These are phyloP conservation scores for Termitomyces sp. DNA, from an alignment of 768 basidiomycete genomes.

Conservation along the genomic window DNA sequence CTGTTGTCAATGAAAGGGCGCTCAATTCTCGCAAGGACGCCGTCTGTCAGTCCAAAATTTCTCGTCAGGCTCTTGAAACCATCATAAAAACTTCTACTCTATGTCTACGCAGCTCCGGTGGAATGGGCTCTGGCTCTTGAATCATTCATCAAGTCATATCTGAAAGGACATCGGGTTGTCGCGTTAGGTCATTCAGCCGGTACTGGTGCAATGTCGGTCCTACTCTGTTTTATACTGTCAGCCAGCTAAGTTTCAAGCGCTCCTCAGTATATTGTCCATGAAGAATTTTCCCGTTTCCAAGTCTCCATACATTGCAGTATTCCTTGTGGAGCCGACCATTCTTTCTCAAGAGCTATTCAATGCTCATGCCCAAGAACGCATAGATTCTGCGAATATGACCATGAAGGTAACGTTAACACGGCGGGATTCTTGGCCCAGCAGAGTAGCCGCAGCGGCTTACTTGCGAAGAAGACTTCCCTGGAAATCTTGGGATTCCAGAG, in stretches of 20 bases:
- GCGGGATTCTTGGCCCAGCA: conserved; percentile 22
- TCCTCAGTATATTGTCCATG: conserved; percentile 16
- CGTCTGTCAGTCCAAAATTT: conserved; percentile 16
- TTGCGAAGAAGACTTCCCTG: conserved; percentile 23
- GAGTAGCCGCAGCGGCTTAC: conserved; percentile 23
- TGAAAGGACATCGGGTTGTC: conserved; percentile 22
- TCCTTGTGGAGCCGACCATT: conserved; percentile 32
- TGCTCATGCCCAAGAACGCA: conserved; percentile 15
- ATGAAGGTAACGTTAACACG: conserved; percentile 20
- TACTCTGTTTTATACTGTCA: neutral
- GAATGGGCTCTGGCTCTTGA: conserved; percentile 21
- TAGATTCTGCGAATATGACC: conserved; percentile 12
- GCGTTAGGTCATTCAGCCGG: conserved; percentile 32
- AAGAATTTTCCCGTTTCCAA: conserved; percentile 8
- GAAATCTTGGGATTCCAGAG: conserved; percentile 26
- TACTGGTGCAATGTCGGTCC: conserved; percentile 25
- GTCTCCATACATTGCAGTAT: conserved; percentile 20
- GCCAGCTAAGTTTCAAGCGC: neutral
- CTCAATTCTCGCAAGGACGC: conserved; percentile 20
- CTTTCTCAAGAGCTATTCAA: conserved; percentile 23
- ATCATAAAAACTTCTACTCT: neutral
- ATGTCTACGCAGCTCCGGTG: conserved; percentile 14
- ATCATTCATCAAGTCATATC: conserved; percentile 10
- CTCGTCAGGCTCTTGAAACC: neutral
- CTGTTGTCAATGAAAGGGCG: conserved; percentile 25